These are phyloP conservation scores for Ajuga chamaepitys DNA, from an alignment of 257 asterid genomes.

Conservation along the genomic window DNA sequence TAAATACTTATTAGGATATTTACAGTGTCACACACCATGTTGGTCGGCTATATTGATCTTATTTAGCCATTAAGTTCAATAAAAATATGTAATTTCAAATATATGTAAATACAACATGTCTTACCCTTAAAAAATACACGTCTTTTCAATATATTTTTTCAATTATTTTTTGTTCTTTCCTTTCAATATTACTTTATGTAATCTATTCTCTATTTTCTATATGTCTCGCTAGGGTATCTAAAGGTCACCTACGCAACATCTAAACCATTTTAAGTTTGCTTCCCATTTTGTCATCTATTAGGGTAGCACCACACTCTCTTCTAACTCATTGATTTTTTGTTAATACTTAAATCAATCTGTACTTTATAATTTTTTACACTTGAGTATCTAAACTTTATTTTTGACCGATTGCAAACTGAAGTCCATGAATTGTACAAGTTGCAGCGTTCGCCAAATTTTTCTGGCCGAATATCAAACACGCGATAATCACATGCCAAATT, in stretches of 20 bases:
- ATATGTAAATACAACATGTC: neutral
- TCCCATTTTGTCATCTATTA: neutral
- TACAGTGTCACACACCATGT: no score
- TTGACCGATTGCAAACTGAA: no score
- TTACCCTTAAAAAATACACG: no score
- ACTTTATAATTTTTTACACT: no score
- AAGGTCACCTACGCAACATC: neutral
- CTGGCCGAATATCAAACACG: no score
- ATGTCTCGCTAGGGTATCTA: neutral
- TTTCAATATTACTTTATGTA: neutral
- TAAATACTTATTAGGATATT: no score
- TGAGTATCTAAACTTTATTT: no score
- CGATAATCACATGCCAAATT: no score
- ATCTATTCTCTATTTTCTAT: neutral
- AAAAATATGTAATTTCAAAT: neutral
- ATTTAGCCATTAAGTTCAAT: neutral
- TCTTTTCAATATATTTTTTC: neutral
- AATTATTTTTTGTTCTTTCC: neutral
- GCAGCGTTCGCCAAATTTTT: no score
- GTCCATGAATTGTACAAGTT: no score
- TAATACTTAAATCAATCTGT: neutral
- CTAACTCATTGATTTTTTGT: neutral
- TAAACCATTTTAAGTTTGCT: neutral
- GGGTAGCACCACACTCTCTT: neutral
- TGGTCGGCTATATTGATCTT: neutral